Conservation (phyloP, 1,284 basidiomycete genomes). For the Cryptococcus wingfieldii region DNA sequence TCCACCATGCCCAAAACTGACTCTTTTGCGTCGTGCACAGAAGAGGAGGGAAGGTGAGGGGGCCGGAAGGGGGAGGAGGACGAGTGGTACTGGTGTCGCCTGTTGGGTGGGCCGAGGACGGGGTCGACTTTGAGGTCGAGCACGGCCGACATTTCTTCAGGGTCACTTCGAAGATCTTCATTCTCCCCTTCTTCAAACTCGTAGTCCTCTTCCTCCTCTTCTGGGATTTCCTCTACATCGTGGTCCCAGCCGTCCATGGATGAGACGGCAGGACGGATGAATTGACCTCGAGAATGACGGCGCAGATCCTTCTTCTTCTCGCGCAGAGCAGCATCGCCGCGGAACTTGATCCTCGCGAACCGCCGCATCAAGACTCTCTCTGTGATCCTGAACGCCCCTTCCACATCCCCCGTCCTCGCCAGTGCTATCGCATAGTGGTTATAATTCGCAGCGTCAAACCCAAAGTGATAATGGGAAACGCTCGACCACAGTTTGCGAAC, state of each 20-base stretch:
- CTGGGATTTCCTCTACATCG: neutral
- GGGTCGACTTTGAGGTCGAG: conserved; percentile 7
- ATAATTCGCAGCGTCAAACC: conserved; percentile 89
- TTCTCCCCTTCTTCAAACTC: neutral
- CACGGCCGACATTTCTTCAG: neutral
- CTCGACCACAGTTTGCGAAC: conserved; percentile 67
- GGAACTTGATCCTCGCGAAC: conserved; percentile 43
- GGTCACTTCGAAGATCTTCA: neutral
- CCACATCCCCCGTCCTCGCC: conserved; percentile 70
- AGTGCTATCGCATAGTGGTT: conserved; percentile 76
- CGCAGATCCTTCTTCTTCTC: neutral
- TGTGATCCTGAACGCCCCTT: conserved; percentile 76
- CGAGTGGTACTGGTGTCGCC: conserved; percentile 18
- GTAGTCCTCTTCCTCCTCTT: neutral
- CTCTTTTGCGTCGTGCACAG: neutral
- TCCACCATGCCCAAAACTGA: neutral
- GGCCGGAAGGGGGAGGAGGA: conserved; percentile 6
- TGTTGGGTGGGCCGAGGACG: conserved; percentile 25
- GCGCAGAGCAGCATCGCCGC: conserved; percentile 22
- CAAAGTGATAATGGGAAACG: conserved; percentile 65
- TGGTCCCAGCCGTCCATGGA: neutral
- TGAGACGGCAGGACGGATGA: too few relatives aligned
- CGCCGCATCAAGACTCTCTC: conserved; percentile 73
- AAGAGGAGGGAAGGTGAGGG: neutral
- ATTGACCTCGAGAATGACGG: too few relatives aligned